phyloP scores from a whole-genome alignment of 805 yeast species.

The Zygosaccharomyces bailii region DNA sequence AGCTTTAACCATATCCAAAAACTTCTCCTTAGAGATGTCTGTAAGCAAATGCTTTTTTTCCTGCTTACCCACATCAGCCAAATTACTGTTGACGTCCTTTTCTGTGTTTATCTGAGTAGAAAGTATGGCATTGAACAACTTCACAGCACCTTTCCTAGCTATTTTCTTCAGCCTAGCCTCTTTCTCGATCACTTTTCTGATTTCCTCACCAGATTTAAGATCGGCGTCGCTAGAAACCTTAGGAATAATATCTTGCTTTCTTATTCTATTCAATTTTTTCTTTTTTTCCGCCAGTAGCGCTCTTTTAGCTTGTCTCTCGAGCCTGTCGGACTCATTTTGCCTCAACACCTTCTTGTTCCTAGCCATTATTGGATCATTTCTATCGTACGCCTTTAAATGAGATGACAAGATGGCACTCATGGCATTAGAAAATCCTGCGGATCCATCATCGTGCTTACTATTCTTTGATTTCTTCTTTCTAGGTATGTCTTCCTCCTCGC shows the following conservation, averaged over 20 bases:
- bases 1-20: conserved; percentile 80
- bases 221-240: conserved; percentile 46
- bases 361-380: conserved; percentile 87
- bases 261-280: conserved; percentile 57
- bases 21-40: conserved; percentile 84
- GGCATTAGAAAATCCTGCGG: conserved; percentile 75
- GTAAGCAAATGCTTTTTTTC: conserved; percentile 55
- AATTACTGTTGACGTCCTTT: conserved; percentile 46
- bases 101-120: conserved; percentile 67
- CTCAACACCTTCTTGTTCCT: conserved; percentile 69
- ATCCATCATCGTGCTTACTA: conserved; percentile 63
- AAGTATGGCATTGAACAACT: conserved; percentile 77
- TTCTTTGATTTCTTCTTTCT: conserved; percentile 53
- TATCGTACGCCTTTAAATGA: conserved; percentile 79
- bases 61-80: conserved; percentile 44
- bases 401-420: conserved; percentile 81
- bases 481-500: conserved; percentile 36
- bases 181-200: conserved; percentile 55
- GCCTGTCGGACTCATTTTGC: conserved; percentile 72
- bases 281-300: conserved; percentile 69
- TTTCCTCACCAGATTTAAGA: conserved; percentile 40
- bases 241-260: conserved; percentile 69
- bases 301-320: conserved; percentile 80
- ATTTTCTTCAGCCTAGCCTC: conserved; percentile 70
- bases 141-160: conserved; percentile 86